Base-by-base conservation (phyloP, 371 early-diverging fungal genomes). In the Mucor velutinosus region DNA sequence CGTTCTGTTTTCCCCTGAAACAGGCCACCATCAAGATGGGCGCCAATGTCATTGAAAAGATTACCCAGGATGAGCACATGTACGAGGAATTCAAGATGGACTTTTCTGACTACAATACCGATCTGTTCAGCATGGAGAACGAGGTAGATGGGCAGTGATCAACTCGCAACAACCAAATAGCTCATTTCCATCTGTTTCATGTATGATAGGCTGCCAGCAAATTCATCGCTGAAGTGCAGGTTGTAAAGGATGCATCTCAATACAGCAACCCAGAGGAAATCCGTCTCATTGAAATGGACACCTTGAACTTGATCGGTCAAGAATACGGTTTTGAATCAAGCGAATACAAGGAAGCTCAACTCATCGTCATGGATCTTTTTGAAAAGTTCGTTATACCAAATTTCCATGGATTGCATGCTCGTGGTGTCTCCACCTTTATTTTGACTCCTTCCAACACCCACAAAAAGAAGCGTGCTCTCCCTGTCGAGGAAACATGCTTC, bases 291-390 rank as follows among this genome's bases (percentile, higher is more conserved):
- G 60, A 73, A 63, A 41, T 73, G 7, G 39, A 69, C 41, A 29
- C 64, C 27, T 66, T 75, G 30, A 53, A 70, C 62, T 76, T 71
- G 72, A 57, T 82, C 29, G 62, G 56, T 23, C 59, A 73, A 32
- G 60, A 61, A 33, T 78, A 82, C 58, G 82, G 82, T 37, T 59
- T 59, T n/a, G 45, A 69, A 12, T 82, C 82, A 17, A 35, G 63
- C 0, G 72, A 82, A 64, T 79, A 79, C 60, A 62, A 73, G 55
- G 72, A 71, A 49, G 82, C 76, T 5, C 60, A 70, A 30, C 35
- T 60, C 3, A 68, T 77, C 29, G 17, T 79, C 25, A 67, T 61
- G n/a, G 62, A 72, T 51, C 69, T 82, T 39, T 63, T 82, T 53
- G 66, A 74, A 60, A 66, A 77, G 58, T 58, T 69, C 7, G 49